A percentile compares a stretch with the other conserved stretches of the same genome.
These are phyloP conservation scores for Piper longum DNA, from an alignment of 164 flowering plant genomes.

Conservation along the genomic window DNA sequence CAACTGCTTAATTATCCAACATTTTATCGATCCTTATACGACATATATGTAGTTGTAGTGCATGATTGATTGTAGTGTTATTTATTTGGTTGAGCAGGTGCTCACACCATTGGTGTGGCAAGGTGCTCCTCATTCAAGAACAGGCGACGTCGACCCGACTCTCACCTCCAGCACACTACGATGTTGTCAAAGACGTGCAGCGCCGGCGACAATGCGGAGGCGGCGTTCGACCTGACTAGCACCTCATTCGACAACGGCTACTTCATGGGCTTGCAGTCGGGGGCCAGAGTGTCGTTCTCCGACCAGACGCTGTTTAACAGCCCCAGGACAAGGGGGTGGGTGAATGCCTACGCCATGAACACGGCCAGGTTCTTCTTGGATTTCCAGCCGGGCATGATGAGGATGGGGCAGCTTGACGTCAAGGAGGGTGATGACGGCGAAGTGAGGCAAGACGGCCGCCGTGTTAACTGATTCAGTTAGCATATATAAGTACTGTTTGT, in stretches of 20 bases:
- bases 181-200: constrained; percentile 41
- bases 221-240: constrained; percentile 42
- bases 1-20: too few relatives aligned
- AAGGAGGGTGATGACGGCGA: constrained; percentile 58
- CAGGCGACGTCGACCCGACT: constrained; percentile 39
- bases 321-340: constrained; percentile 38
- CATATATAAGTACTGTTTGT: not conserved
- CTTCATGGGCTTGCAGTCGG: constrained; percentile 27
- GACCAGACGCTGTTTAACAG: constrained; percentile 47
- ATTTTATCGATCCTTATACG: too few relatives aligned
- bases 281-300: constrained; percentile 50
- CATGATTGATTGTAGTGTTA: too few relatives aligned
- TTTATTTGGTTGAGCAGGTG: constrained; percentile 22
- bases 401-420: constrained; percentile 66
- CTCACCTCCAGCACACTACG: constrained; percentile 35
- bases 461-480: constrained; percentile 20
- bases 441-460: constrained; percentile 43
- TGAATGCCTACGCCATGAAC: constrained; percentile 53
- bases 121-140: constrained; percentile 76
- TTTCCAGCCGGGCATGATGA: constrained; percentile 64
- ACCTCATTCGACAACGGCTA: constrained; percentile 58
- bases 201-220: constrained; percentile 54
- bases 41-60: too few relatives aligned
- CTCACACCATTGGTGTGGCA: constrained; percentile 79
- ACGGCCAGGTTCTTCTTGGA: constrained; percentile 68